Conservation (phyloP, 169 alveolate genomes). For the Cryptosporidium bovis region DNA sequence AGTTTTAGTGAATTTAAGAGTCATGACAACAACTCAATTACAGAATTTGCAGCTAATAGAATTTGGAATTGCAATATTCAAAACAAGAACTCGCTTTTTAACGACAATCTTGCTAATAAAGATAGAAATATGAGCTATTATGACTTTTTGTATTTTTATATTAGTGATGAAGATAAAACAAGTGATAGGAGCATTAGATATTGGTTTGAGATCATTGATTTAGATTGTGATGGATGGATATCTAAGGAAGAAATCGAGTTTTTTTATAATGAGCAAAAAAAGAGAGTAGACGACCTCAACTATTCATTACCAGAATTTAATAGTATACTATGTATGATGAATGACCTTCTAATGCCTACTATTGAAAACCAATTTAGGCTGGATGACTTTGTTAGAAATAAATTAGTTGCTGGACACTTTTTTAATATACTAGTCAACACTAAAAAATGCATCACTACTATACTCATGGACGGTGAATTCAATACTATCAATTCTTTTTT, state of each 20-base stretch:
- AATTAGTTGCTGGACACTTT: conserved; percentile 53
- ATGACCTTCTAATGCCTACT: conserved; percentile 63
- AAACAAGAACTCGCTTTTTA: conserved; percentile 79
- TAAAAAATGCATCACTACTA: conserved; percentile 48
- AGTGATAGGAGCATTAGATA: conserved; percentile 82
- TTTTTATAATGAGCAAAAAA: conserved; percentile 87
- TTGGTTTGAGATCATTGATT: conserved; percentile 88
- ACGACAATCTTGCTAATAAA: conserved; percentile 52
- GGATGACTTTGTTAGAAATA: conserved; percentile 59
- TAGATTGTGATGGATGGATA: conserved; percentile 85
- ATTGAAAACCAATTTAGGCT: conserved; percentile 11
- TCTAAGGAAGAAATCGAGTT: conserved; percentile 87
- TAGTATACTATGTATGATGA: conserved; percentile 48
- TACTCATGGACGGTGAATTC: conserved; percentile 54
- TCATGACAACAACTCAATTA: conserved; percentile 86
- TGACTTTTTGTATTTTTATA: conserved; percentile 87
- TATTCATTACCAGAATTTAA: conserved; percentile 73
- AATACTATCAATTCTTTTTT: conserved; percentile 19
- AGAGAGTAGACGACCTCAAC: conserved; percentile 83
- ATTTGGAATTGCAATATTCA: conserved; percentile 86
- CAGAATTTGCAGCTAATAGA: conserved; percentile 85
- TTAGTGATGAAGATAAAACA: conserved; percentile 90
- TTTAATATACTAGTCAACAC: conserved; percentile 57
- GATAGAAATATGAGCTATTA: conserved; percentile 84
- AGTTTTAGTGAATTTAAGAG: conserved; percentile 85